Percentiles rank a stretch among this genome's conserved stretches.
These are phyloP conservation scores for Nothophaeocryptopus gaeumannii DNA, from an alignment of 2,329 filamentous ascomycete species.

Conservation along the genomic window DNA sequence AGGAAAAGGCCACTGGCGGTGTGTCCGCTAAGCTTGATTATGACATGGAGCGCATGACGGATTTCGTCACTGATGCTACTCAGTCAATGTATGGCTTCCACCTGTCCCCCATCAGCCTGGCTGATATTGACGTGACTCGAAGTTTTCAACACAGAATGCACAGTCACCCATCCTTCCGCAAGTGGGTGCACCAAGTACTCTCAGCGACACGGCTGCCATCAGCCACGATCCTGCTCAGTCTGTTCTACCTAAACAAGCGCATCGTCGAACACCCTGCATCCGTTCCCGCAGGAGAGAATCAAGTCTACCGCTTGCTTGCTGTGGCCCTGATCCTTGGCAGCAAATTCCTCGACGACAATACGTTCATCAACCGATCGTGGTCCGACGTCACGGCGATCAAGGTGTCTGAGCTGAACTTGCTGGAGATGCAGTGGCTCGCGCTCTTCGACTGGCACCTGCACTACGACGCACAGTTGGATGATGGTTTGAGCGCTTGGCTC, in stretches of 20 bases:
- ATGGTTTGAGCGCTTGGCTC: slow-evolving; percentile 66
- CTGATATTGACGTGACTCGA: slow-evolving; percentile 62
- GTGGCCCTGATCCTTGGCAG: slow-evolving; percentile 81
- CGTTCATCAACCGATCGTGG: slow-evolving; percentile 96
- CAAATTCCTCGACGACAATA: slow-evolving; percentile 96
- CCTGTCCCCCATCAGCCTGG: slow-evolving; percentile 54
- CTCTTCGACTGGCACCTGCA: slow-evolving; percentile 83
- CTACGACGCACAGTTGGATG: slow-evolving; percentile 74
- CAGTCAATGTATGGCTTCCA: slow-evolving; percentile 65
- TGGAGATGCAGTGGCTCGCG: slow-evolving; percentile 84
- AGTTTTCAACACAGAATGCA: slow-evolving; percentile 61
- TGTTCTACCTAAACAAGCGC: slow-evolving; percentile 83
- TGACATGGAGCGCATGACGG: slow-evolving; percentile 92
- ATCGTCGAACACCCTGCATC: slow-evolving; percentile 49
- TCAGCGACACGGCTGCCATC: slow-evolving; percentile 86
- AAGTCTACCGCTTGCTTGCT: slow-evolving; percentile 84
- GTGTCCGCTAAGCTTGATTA: slow-evolving; percentile 94
- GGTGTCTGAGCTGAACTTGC: slow-evolving; percentile 75
- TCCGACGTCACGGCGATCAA: slow-evolving; percentile 89
- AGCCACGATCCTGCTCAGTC: slow-evolving; percentile 83
- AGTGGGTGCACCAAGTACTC: slow-evolving; percentile 87
- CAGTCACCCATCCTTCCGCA: slow-evolving; percentile 74
- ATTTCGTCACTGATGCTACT: slow-evolving; percentile 90
- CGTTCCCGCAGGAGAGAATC: slow-evolving; percentile 53
- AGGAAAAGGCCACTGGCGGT: slow-evolving; percentile 71